These are phyloP conservation scores for Monosporascus sp. DNA, from an alignment of 2,329 filamentous ascomycete genomes.

Conservation along the genomic window DNA sequence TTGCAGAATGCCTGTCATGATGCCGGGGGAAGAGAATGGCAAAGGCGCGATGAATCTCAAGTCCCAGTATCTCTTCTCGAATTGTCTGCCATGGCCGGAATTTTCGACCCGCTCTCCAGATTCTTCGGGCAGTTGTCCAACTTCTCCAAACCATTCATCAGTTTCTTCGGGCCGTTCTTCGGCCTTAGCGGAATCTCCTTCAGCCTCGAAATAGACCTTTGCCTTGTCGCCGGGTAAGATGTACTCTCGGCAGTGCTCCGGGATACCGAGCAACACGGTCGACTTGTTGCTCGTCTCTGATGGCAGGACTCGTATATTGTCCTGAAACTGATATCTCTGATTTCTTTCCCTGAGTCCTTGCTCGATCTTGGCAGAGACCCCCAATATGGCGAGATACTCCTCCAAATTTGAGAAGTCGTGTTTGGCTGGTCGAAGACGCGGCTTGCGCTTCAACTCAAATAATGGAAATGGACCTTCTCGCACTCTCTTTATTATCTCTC, in stretches of 20 bases:
- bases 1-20: neutral
- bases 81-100: neutral
- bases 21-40: neutral
- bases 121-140: no score
- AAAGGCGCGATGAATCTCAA: neutral
- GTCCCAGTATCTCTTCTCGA: neutral
- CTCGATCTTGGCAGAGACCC: neutral
- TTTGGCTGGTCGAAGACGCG: neutral
- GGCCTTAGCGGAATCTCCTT: no score
- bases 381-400: neutral
- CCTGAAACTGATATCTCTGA: neutral
- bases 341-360: neutral
- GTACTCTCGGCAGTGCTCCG: neutral
- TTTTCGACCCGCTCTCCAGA: no score
- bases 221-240: neutral
- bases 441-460: no score
- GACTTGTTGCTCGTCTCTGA: neutral
- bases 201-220: neutral
- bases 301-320: neutral
- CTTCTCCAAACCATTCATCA: no score
- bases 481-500: no score
- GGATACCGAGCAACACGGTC: neutral
- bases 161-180: no score
- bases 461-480: no score
- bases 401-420: neutral